These are phyloP conservation scores for Globisporangium takayamanum DNA, from an alignment of 352 stramenopile species.

Conservation along the genomic window DNA sequence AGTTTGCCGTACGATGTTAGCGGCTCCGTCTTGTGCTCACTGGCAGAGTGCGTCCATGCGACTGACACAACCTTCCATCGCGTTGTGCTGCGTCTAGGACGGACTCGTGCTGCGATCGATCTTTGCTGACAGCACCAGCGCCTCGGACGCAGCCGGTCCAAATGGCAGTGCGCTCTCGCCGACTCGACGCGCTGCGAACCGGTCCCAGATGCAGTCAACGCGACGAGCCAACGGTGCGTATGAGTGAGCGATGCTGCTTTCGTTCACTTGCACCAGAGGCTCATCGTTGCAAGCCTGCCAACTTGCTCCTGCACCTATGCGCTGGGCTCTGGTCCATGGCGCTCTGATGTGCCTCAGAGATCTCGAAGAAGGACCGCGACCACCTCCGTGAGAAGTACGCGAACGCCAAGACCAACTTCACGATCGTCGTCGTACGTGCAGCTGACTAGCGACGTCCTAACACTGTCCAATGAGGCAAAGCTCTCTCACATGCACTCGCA, in stretches of 20 bases:
- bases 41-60: background rate
- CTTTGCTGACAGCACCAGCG: conserved; percentile 27
- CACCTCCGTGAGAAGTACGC: conserved; percentile 70
- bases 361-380: conserved; percentile 55
- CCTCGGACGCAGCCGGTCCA: background rate
- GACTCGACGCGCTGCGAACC: conserved; percentile 4
- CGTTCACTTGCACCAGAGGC: background rate
- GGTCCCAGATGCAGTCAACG: conserved; percentile 11
- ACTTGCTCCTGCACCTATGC: background rate
- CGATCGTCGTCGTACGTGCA: conserved; percentile 43
- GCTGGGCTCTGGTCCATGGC: background rate
- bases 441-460: background rate
- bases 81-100: conserved; percentile 28
- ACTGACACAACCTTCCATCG: background rate
- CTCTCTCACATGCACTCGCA: background rate
- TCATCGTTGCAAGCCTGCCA: background rate
- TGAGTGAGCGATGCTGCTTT: background rate
- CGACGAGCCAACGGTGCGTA: conserved; percentile 14
- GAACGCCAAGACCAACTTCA: conserved; percentile 79
- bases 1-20: conserved; percentile 49
- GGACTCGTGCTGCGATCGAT: conserved; percentile 59
- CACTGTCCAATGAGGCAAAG: background rate
- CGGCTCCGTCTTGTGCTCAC: background rate
- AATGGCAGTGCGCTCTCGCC: conserved; percentile 8
- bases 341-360: conserved; percentile 19